These are phyloP conservation scores for Hyphopichia burtonii DNA, from an alignment of 1,139 yeast genomes.

Conservation along the genomic window DNA sequence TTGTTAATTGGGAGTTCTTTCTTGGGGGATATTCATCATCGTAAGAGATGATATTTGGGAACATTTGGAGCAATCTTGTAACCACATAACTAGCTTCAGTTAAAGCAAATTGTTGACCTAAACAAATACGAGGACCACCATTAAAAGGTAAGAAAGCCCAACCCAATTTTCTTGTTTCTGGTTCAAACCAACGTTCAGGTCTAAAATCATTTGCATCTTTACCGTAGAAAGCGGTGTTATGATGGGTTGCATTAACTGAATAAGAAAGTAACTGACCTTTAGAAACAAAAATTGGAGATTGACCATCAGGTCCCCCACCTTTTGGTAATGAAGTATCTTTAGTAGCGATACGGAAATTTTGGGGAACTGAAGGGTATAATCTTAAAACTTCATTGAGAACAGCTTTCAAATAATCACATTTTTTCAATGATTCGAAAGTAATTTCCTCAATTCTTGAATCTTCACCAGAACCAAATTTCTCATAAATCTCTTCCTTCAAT, in stretches of 20 bases:
- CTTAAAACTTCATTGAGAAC: slow-evolving; percentile 51
- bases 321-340: slow-evolving; percentile 49
- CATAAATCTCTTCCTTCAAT: slow-evolving; percentile 37
- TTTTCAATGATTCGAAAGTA: slow-evolving; percentile 47
- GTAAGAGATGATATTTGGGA: slow-evolving; percentile 13
- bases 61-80: slow-evolving; percentile 38
- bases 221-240: slow-evolving; percentile 41
- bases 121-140: slow-evolving; percentile 61
- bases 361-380: slow-evolving; percentile 55
- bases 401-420: slow-evolving; percentile 47
- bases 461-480: slow-evolving; percentile 31
- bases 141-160: slow-evolving; percentile 59
- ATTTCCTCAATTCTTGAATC: slow-evolving; percentile 24
- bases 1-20: slow-evolving; percentile 34
- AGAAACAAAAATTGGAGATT: slow-evolving; percentile 39
- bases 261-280: slow-evolving; percentile 43
- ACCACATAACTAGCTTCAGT: slow-evolving; percentile 53
- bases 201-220: slow-evolving; percentile 41
- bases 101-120: slow-evolving; percentile 60
- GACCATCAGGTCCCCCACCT: slow-evolving; percentile 52
- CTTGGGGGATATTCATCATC: slow-evolving; percentile 32
- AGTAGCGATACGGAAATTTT: slow-evolving; percentile 44
- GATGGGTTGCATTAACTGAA: slow-evolving; percentile 42
- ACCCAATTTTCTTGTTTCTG: slow-evolving; percentile 32
- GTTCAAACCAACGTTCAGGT: slow-evolving; percentile 52